Base-by-base conservation (phyloP, 495 filamentous ascomycete genomes). In the Penicillium robsamsonii region DNA sequence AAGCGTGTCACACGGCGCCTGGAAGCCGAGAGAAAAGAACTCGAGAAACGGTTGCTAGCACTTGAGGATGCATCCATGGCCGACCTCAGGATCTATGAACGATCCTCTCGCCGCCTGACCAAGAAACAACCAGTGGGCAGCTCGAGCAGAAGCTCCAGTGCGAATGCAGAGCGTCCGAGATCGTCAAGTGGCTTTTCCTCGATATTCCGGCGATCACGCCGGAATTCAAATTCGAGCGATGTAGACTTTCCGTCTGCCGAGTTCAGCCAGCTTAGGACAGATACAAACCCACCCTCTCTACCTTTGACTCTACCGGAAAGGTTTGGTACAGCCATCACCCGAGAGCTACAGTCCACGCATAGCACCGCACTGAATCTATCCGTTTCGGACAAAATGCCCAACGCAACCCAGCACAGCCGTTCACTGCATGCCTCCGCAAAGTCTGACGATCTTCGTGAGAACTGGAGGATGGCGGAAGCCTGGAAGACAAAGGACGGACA, bases 11-110 rank as follows among this genome's bases (percentile, higher is more conserved):
- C 73, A 9, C 70, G 58, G 31, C 65, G 70, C 13, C 46, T 76
- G 48, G 73, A 76, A 45, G 68, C 70, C 33, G 72, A 76, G 47
- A 65, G 73, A 53, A 57, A 69, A 18, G 72, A 75, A 31, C 61
- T 72, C 17, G 72, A 75, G 47, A 71, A 72, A 46, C 62, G 68
- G n/a, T 48, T 75, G 20, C 47, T 63, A 17, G 58, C 66, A 20
- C 61, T 76, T 1, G 73, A 76, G 44, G 63, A 71, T 18, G 58
- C 63, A 45, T 38, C 56, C 12, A 56, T 50, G 29, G 46, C 56
- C 37, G 63, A 70, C 41, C 22, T 51, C 10, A 57, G 57, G 18
- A 38, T 57, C 7, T 51, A 58, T 38, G 70, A 66, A 35, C 62
- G 69, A 35, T 59, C 59, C 18, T 57, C 67, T 31, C 70, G 68